These are phyloP conservation scores for Neonectria punicea DNA, from an alignment of 2,329 filamentous ascomycete genomes.

Conservation along the genomic window DNA sequence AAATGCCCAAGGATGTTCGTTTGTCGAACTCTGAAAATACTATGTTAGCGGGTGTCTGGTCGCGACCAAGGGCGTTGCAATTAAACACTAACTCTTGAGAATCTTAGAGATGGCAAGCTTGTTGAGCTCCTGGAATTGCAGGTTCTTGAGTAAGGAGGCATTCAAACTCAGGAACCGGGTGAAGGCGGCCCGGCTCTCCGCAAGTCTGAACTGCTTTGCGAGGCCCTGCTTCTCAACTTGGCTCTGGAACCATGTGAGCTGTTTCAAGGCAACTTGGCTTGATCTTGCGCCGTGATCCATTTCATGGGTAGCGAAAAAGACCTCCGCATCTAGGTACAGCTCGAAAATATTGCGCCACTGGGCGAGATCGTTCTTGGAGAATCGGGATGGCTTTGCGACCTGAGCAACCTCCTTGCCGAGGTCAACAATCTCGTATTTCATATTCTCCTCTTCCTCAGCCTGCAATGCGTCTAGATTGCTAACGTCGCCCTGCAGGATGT, in stretches of 20 bases:
- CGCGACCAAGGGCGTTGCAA: neutral
- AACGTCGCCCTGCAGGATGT: conserved; percentile 77
- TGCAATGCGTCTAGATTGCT: conserved; percentile 76
- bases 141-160: conserved; percentile 76
- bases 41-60: conserved; percentile 22
- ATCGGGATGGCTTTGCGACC: conserved; percentile 71
- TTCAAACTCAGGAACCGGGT: conserved; percentile 79
- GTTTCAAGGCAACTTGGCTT: conserved; percentile 71
- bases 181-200: conserved; percentile 72
- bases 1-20: conserved; percentile 77
- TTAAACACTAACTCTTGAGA: conserved; percentile 74
- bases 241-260: conserved; percentile 78
- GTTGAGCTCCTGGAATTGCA: conserved; percentile 89
- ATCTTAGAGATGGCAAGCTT: conserved; percentile 82
- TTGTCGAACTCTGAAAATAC: conserved; percentile 81
- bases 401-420: conserved; percentile 73
- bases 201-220: conserved; percentile 70
- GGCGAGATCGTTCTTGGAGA: conserved; percentile 74
- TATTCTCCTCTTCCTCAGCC: conserved; percentile 69
- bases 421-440: conserved; percentile 70
- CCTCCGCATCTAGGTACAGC: conserved; percentile 79
- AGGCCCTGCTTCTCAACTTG: conserved; percentile 71
- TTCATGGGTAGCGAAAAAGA: conserved; percentile 86
- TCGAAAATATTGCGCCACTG: conserved; percentile 86
- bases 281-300: conserved; percentile 74